Base-by-base conservation (phyloP, 1,284 basidiomycete species). In the Volvariella volvacea region DNA sequence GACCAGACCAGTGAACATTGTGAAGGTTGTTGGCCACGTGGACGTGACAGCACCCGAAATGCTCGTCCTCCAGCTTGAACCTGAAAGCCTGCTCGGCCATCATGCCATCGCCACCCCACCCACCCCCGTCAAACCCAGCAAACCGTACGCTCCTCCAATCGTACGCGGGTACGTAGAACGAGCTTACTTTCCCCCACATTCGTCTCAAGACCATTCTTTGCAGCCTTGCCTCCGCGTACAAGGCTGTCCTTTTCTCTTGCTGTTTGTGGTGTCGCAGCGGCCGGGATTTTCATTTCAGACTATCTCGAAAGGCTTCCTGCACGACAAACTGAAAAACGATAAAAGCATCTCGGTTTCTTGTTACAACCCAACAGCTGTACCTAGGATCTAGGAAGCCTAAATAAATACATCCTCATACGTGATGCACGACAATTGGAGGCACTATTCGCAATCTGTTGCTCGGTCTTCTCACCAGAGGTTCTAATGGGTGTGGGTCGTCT, bases 1-100 rank as follows among this genome's bases (percentile, higher is more conserved):
- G 68, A 83, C 83, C 64, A 86, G 70, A 55, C 83, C 83, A 50
- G 83, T 86, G 60, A 83, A 83, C 80, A 83, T 81, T 39, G 25
- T 28, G 12, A 28, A 28, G 25, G 25, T 28, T 28, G 25, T 47
- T 50, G 17, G 40, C 25, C 25, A 28, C 20, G 33, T 28, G 39
- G 42, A 47, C 32, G 40, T 37, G 44, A 39, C 22, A 33, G 21
- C 6, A 28, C 25, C 25, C 25, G 12, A 28, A 6, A 12, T 6
- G 6, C 25, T 28, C 25, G 25, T 6, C 12, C 25, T 12, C 25
- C 6, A 12, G 6, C 12, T 28, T 12, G 25, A 6, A 28, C 25
- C 25, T 12, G 25, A 28, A 28, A 12, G n/a, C n/a, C 12, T 28
- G 25, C 6, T 28, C 25, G 6, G 6, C 6, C 25, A 28, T 6